phyloP scores from a whole-genome alignment of 108 stramenopile species.

The Cylindrotheca fusiformis region DNA sequence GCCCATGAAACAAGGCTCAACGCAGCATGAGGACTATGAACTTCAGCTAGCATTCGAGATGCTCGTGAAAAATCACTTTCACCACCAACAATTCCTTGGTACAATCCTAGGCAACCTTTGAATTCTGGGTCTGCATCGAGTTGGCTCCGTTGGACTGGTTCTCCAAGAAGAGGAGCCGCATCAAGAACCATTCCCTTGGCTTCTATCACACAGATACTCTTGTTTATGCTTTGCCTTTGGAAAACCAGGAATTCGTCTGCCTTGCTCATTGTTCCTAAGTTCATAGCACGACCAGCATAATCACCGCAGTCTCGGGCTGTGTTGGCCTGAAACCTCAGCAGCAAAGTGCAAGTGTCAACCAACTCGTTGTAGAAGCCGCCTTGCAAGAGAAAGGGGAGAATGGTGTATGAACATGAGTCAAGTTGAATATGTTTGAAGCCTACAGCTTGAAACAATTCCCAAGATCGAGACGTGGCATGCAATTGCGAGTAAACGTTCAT shows the following conservation, averaged over 20 bases:
- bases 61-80: conserved; percentile 52
- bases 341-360: conserved; percentile 39
- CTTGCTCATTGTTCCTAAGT: conserved; percentile 59
- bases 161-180: conserved; percentile 51
- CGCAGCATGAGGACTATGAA: conserved; percentile 52
- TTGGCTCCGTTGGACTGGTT: conserved; percentile 11
- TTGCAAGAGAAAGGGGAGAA: conserved; percentile 51
- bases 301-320: conserved; percentile 60
- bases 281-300: conserved; percentile 57
- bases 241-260: conserved; percentile 70
- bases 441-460: conserved; percentile 46
- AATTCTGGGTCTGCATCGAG: conserved; percentile 27
- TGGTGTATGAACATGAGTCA: conserved; percentile 72
- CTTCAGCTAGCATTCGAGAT: conserved; percentile 54
- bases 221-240: conserved; percentile 64
- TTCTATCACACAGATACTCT: conserved; percentile 51
- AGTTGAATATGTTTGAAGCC: conserved; percentile 77
- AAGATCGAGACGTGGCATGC: conserved; percentile 42
- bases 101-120: conserved; percentile 37
- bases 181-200: conserved; percentile 73
- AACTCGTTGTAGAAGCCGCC: conserved; percentile 75
- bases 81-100: conserved; percentile 70
- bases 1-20: conserved; percentile 39
- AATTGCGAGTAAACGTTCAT: conserved; percentile 52
- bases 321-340: conserved; percentile 57